A percentile compares a stretch with the other conserved stretches of the same genome.
phyloP scores from a whole-genome alignment of 2,329 filamentous ascomycete species.

The Sphaerulina musiva region DNA sequence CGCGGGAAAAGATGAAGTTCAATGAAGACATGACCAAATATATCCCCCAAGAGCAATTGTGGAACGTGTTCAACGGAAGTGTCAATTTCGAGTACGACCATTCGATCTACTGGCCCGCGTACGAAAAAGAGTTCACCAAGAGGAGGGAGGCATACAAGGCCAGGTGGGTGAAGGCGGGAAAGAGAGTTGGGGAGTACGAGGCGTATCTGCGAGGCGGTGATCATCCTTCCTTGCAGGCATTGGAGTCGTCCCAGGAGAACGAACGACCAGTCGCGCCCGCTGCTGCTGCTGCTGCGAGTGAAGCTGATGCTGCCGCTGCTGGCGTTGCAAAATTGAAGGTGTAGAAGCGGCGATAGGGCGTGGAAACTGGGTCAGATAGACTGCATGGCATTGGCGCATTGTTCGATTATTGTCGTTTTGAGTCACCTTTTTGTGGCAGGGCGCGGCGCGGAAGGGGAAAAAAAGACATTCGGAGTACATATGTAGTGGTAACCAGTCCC shows the following conservation, averaged over 20 bases:
- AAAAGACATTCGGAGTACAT: too few relatives aligned
- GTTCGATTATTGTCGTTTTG: too few relatives aligned
- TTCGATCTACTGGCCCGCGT: slow-evolving; percentile 76
- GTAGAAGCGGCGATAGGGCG: neutral
- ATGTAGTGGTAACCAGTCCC: too few relatives aligned
- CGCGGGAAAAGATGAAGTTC: slow-evolving; percentile 92
- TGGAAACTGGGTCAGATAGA: too few relatives aligned
- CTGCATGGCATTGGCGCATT: too few relatives aligned
- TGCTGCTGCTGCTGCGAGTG: neutral
- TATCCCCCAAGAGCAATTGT: slow-evolving; percentile 74
- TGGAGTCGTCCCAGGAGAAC: slow-evolving; percentile 3
- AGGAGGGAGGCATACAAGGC: slow-evolving; percentile 56
- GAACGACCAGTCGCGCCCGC: neutral
- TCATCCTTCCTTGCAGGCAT: slow-evolving; percentile 26
- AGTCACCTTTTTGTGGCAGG: too few relatives aligned
- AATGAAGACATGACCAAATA: slow-evolving; percentile 84
- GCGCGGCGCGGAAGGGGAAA: too few relatives aligned
- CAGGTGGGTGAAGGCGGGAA: slow-evolving; percentile 75
- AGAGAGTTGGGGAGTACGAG: slow-evolving; percentile 78
- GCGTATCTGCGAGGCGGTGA: slow-evolving; percentile 72
- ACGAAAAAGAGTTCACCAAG: slow-evolving; percentile 64
- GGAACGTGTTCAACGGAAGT: slow-evolving; percentile 69
- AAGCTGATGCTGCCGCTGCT: slow-evolving; percentile 4
- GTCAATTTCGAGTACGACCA: slow-evolving; percentile 92
- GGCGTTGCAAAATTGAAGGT: slow-evolving; percentile 14